Base-by-base conservation (phyloP, 495 filamentous ascomycete species). In the Friedmanniomyces simplex region DNA sequence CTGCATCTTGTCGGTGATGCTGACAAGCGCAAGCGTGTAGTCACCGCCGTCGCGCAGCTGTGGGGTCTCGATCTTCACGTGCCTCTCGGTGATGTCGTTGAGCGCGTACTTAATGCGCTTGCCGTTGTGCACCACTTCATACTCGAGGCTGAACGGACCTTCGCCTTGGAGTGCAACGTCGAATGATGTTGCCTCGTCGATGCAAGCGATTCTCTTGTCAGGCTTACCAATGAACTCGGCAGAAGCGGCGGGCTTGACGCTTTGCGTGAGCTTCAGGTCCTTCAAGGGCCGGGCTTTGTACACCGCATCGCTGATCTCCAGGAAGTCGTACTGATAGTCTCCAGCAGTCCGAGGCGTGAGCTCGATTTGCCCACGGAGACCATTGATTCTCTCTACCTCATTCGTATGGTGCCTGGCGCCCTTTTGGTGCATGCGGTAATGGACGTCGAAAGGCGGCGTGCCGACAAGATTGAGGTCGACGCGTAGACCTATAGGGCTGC, bases 101-200 rank as follows among this genome's bases (percentile, higher is more conserved):
- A 82, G 74, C 22, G 77, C 78, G 58, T 84, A 74, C 47, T 86
- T 84, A 24, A 77, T 82, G 50, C 88, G 79, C 72, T 87, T 95
- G 34, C 90, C 89, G 58, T 86, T 83, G 67, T 97, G 87, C n/a
- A 96, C 78, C 28, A 97, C 72, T 67, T 97, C 93, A 72, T 95
- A 98, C 62, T 96, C 88, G 8, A 98, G 68, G n/a, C 73, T 85
- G 76, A 89, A 95, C 0, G 93, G 93, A 20, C 80, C 74, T 58
- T 95, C 89, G 32, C 94, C 93, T 51, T 82, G 72, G 45, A 96
- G 79, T 54, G 74, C 69, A 39, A 97, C 79, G 42, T 86, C 78
- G 21, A 91, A 80, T 24, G 80, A 77, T 5, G 89, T 79, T 25
- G 83, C 77, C 53, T 95, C 84, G 28, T 89, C 89, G 45, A 96